Conservation (phyloP, 2,329 filamentous ascomycete species). For the Metarhizium album region DNA sequence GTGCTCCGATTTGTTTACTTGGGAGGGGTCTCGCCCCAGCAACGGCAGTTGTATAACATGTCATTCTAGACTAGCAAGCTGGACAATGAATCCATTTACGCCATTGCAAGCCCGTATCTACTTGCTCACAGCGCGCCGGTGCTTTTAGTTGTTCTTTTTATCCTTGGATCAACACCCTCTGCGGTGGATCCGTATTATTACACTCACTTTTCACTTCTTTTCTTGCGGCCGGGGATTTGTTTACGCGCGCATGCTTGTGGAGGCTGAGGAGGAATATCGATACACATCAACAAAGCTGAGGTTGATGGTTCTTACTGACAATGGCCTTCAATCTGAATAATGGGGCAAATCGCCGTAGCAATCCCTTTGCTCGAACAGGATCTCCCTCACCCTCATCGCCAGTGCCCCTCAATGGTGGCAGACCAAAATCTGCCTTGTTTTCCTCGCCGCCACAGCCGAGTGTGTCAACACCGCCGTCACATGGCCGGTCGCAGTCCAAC, state of each 20-base stretch:
- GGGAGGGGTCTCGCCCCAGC: slow-evolving; percentile 14
- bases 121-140: slow-evolving; percentile 14
- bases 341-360: slow-evolving; percentile 61
- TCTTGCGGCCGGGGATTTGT: slow-evolving; percentile 5
- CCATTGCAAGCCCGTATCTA: slow-evolving; percentile 14
- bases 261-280: neutral
- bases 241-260: slow-evolving; percentile 12
- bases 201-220: neutral
- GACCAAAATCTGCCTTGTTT: slow-evolving; percentile 70
- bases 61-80: neutral
- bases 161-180: neutral
- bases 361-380: slow-evolving; percentile 61
- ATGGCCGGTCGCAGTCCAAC: slow-evolving; percentile 60
- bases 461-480: slow-evolving; percentile 34
- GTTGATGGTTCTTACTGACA: slow-evolving; percentile 13
- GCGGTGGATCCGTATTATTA: neutral
- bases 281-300: slow-evolving; percentile 4
- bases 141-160: slow-evolving; percentile 13
- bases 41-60: slow-evolving; percentile 14
- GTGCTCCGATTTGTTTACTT: slow-evolving; percentile 20
- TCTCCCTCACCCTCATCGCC: slow-evolving; percentile 50
- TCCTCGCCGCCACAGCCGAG: slow-evolving; percentile 42
- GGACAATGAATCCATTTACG: slow-evolving; percentile 11
- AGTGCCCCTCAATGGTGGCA: slow-evolving; percentile 35
- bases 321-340: slow-evolving; percentile 26